These are phyloP conservation scores for Clarireedia paspali DNA, from an alignment of 2,329 filamentous ascomycete genomes.

Conservation along the genomic window DNA sequence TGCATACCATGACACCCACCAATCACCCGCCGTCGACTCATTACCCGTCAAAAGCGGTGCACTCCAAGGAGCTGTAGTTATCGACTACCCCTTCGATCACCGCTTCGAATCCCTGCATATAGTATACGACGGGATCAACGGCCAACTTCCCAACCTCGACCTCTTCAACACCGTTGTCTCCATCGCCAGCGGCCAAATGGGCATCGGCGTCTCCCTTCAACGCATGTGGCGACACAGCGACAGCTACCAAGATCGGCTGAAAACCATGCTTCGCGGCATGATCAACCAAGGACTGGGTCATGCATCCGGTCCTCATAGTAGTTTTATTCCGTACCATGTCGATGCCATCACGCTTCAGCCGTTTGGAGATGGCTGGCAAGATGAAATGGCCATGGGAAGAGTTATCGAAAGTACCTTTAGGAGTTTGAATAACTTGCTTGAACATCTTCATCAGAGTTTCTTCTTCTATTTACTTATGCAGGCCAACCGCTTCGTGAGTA, in stretches of 20 bases:
- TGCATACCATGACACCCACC: conserved; percentile 89
- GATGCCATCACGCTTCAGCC: conserved; percentile 92
- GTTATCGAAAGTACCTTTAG: conserved; percentile 86
- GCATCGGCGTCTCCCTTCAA: conserved; percentile 75
- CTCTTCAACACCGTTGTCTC: conserved; percentile 88
- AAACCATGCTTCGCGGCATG: conserved; percentile 89
- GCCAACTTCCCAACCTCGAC: conserved; percentile 90
- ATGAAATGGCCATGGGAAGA: conserved; percentile 91
- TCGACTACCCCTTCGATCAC: conserved; percentile 83
- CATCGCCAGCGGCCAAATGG: conserved; percentile 88
- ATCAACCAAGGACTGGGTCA: conserved; percentile 83
- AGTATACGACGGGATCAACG: conserved; percentile 91
- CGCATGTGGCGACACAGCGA: conserved; percentile 74
- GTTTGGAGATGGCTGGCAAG: conserved; percentile 87
- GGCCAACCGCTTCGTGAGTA: conserved; percentile 88
- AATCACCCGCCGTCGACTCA: conserved; percentile 60
- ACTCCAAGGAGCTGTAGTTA: conserved; percentile 83
- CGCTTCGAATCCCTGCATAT: conserved; percentile 85
- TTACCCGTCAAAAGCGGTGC: conserved; percentile 88
- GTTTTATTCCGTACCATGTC: conserved; percentile 96
- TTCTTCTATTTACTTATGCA: conserved; percentile 98
- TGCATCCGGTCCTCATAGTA: conserved; percentile 84
- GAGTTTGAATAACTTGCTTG: conserved; percentile 90
- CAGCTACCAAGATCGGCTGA: conserved; percentile 71
- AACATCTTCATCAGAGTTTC: conserved; percentile 97